A percentile compares a stretch with the other conserved stretches of the same genome.
These are phyloP conservation scores for Didymella pinodella DNA, from an alignment of 2,329 filamentous ascomycete genomes.

Conservation along the genomic window DNA sequence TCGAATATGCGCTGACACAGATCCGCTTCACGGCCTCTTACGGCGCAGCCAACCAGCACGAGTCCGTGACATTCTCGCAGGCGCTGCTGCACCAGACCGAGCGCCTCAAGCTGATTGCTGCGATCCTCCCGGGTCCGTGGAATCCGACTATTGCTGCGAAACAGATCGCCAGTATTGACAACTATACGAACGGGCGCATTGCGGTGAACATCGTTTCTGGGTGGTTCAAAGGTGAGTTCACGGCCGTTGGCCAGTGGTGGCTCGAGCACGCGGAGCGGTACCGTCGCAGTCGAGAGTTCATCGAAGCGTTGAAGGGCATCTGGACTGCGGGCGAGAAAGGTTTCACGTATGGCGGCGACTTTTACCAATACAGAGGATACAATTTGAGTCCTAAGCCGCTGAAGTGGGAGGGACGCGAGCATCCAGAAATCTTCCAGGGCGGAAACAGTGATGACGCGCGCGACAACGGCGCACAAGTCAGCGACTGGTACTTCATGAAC, in stretches of 20 bases:
- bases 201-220: constrained; percentile 63
- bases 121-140: constrained; percentile 54
- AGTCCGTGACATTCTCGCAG: constrained; percentile 61
- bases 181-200: constrained; percentile 61
- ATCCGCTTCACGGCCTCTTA: constrained; percentile 63
- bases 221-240: constrained; percentile 64
- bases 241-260: constrained; percentile 63
- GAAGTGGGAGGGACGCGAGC: constrained; percentile 43
- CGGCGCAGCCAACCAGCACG: constrained; percentile 59
- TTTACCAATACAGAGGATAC: constrained; percentile 63
- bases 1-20: constrained; percentile 62
- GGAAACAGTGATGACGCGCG: constrained; percentile 62
- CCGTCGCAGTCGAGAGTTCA: constrained; percentile 60
- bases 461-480: constrained; percentile 58
- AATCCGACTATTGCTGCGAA: constrained; percentile 60
- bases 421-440: constrained; percentile 63
- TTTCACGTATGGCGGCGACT: constrained; percentile 61
- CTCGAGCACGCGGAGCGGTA: constrained; percentile 63
- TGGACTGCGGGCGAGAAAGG: constrained; percentile 57
- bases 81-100: constrained; percentile 58
- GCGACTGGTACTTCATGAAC: constrained; percentile 65
- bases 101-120: constrained; percentile 61
- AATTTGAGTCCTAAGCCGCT: constrained; percentile 60
- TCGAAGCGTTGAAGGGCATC: constrained; percentile 60
- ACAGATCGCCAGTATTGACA: constrained; percentile 62